These are phyloP conservation scores for Pontederia paniculata DNA, from an alignment of 176 grass and related monocot species.

Conservation along the genomic window DNA sequence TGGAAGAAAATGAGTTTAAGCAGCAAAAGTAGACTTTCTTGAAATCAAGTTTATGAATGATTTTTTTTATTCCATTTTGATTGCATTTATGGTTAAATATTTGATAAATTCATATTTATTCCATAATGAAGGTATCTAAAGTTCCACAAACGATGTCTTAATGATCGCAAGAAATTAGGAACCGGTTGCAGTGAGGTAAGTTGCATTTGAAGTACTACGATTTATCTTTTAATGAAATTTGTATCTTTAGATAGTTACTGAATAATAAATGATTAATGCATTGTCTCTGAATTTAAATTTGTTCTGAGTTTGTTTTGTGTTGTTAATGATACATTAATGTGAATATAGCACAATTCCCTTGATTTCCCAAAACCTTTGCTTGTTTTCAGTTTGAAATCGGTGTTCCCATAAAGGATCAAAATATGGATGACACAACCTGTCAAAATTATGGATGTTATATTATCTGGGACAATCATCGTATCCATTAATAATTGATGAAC, in stretches of 20 bases:
- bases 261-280: background rate
- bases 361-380: too few relatives aligned
- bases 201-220: background rate
- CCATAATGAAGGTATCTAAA: slow-evolving; percentile 75
- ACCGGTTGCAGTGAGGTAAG: slow-evolving; percentile 78
- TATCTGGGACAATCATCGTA: too few relatives aligned
- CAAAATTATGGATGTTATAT: too few relatives aligned
- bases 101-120: slow-evolving; percentile 7
- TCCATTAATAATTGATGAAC: too few relatives aligned
- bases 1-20: slow-evolving; percentile 93
- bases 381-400: too few relatives aligned
- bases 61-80: background rate
- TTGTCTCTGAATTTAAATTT: too few relatives aligned
- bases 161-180: slow-evolving; percentile 88
- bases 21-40: slow-evolving; percentile 66
- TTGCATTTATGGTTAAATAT: background rate
- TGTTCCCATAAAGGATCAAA: too few relatives aligned
- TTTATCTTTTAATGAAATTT: background rate
- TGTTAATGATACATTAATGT: too few relatives aligned
- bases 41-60: background rate
- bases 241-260: background rate
- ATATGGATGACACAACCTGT: too few relatives aligned
- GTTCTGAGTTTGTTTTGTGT: too few relatives aligned
- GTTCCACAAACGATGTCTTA: slow-evolving; percentile 72
- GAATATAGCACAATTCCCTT: too few relatives aligned